Conservation (phyloP, 352 stramenopile species). For the Phytophthora pistaciae region DNA sequence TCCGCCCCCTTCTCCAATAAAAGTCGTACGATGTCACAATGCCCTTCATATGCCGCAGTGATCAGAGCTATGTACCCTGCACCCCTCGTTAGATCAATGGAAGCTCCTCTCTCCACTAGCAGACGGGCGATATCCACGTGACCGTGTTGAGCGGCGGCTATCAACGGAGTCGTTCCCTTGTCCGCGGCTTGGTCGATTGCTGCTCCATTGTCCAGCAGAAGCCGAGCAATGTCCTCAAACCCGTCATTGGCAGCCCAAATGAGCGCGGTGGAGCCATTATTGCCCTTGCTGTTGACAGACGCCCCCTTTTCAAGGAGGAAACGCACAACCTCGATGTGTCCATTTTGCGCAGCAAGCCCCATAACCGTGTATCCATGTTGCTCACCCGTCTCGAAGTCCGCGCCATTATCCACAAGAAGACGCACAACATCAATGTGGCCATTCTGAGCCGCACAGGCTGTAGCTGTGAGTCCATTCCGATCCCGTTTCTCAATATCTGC, state of each 20-base stretch:
- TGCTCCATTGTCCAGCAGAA: slow-evolving; percentile 10
- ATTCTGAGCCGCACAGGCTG: neutral
- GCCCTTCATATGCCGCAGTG: slow-evolving; percentile 2
- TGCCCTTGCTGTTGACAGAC: too few relatives aligned
- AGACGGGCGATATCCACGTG: neutral
- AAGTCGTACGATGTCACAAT: neutral
- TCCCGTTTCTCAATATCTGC: neutral
- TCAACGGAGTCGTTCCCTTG: slow-evolving; percentile 3
- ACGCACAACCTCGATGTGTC: too few relatives aligned
- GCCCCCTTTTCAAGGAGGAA: neutral
- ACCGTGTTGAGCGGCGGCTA: neutral
- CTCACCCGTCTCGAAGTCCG: neutral
- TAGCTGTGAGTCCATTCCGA: neutral
- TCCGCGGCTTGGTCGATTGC: neutral
- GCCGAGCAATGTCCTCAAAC: neutral
- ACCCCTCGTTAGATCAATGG: neutral
- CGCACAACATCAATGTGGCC: neutral
- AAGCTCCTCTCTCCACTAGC: neutral
- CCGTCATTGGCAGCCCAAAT: neutral
- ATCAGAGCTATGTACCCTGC: slow-evolving; percentile 3
- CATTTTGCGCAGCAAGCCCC: neutral
- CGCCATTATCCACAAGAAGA: neutral
- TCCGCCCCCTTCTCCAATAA: neutral
- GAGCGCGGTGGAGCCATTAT: neutral
- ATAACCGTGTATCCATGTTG: neutral